These are phyloP conservation scores for Hapsidospora chrysogenum DNA, from an alignment of 495 filamentous ascomycete species.

Conservation along the genomic window DNA sequence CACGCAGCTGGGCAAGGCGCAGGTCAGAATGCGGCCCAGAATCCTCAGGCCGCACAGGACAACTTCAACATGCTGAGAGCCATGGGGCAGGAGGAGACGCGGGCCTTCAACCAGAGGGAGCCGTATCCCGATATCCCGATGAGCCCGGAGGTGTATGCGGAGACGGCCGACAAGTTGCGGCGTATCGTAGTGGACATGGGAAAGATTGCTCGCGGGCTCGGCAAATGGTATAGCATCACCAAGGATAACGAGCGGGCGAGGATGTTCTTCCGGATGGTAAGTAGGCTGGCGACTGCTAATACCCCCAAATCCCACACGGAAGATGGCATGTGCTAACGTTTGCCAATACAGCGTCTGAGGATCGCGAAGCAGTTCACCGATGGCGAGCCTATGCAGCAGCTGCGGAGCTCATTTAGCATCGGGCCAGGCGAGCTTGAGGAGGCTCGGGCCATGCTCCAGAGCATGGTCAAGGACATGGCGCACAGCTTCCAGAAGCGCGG, in stretches of 20 bases:
- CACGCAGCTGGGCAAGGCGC: too few species aligned
- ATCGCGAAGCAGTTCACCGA: constrained; percentile 43
- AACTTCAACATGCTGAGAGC: constrained; percentile 15
- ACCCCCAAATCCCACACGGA: too few species aligned
- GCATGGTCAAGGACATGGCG: constrained; percentile 16
- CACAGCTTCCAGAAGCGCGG: constrained; percentile 3
- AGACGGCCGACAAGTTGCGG: constrained; percentile 16
- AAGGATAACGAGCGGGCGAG: constrained; percentile 25
- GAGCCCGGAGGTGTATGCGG: constrained; percentile 16
- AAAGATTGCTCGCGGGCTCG: constrained; percentile 18
- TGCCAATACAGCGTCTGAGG: constrained; percentile 32
- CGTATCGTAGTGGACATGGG: constrained; percentile 12
- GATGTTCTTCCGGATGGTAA: constrained; percentile 28
- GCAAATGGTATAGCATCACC: constrained; percentile 23
- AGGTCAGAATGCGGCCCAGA: constrained; percentile 7
- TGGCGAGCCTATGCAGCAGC: constrained; percentile 25
- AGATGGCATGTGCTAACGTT: constrained; percentile 11
- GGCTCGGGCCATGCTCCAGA: constrained; percentile 25
- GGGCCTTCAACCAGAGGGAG: constrained; percentile 10
- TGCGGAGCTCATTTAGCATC: constrained; percentile 42
- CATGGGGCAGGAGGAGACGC: constrained; percentile 14
- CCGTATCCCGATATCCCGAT: constrained; percentile 19
- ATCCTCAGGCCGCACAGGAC: constrained; percentile 8
- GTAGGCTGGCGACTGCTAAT: constrained; percentile 6
- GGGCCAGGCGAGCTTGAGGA: constrained; percentile 35